Conservation (phyloP, 257 asterid genomes). For the Petunia axillaris region DNA sequence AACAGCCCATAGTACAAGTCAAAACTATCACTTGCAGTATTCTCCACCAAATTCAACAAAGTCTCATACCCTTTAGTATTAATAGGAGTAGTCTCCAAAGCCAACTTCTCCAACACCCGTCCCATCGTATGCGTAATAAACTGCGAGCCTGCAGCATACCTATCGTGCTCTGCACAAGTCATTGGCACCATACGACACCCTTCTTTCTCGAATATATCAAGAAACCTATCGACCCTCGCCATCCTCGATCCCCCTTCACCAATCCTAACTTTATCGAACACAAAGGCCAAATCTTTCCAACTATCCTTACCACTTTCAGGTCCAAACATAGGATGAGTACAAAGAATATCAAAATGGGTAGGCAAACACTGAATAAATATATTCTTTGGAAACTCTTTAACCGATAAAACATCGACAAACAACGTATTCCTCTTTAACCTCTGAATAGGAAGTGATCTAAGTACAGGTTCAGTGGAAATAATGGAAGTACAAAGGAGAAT, state of each 20-base stretch:
- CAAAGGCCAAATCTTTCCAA: slow-evolving; percentile 66
- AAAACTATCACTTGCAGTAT: slow-evolving; percentile 77
- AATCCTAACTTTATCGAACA: slow-evolving; percentile 75
- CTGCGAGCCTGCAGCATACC: slow-evolving; percentile 76
- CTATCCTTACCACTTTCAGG: slow-evolving; percentile 80
- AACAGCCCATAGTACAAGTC: slow-evolving; percentile 81
- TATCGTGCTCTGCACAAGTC: slow-evolving; percentile 82
- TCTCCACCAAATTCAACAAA: slow-evolving; percentile 73
- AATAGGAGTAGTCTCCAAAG: slow-evolving; percentile 64
- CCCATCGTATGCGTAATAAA: slow-evolving; percentile 87
- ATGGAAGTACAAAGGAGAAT: slow-evolving; percentile 68
- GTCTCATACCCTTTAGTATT: slow-evolving; percentile 84
- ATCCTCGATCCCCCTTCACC: slow-evolving; percentile 58
- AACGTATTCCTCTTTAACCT: slow-evolving; percentile 62
- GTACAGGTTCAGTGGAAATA: slow-evolving; percentile 59
- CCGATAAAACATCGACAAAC: slow-evolving; percentile 71
- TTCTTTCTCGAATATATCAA: slow-evolving; percentile 69
- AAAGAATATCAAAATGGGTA: slow-evolving; percentile 65
- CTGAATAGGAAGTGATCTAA: slow-evolving; percentile 65
- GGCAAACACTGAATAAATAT: slow-evolving; percentile 63
- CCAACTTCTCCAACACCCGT: slow-evolving; percentile 71
- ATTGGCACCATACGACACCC: slow-evolving; percentile 88
- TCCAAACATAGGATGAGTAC: slow-evolving; percentile 95
- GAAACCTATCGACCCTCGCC: slow-evolving; percentile 52
- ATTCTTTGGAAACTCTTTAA: slow-evolving; percentile 70